These are phyloP conservation scores for Penicillium riverlandense DNA, from an alignment of 495 filamentous ascomycete species.

Conservation along the genomic window DNA sequence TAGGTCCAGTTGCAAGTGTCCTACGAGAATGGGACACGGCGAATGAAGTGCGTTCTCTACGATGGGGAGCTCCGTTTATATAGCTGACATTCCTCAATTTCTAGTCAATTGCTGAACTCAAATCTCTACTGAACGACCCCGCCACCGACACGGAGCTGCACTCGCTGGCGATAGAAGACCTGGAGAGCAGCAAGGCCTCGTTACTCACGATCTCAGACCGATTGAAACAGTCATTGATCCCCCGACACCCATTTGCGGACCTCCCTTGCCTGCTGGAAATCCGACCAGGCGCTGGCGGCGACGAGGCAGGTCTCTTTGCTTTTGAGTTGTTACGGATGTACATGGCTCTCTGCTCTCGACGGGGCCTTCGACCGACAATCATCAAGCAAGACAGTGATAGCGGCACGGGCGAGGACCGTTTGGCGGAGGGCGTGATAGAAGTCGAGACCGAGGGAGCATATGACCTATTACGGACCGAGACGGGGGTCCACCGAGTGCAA, in stretches of 20 bases:
- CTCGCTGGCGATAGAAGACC: slow-evolving; percentile 69
- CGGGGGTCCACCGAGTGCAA: slow-evolving; percentile 92
- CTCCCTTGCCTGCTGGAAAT: slow-evolving; percentile 90
- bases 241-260: slow-evolving; percentile 86
- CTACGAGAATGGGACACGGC: slow-evolving; percentile 56
- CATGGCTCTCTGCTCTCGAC: slow-evolving; percentile 60
- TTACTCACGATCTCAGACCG: slow-evolving; percentile 52
- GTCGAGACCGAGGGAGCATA: slow-evolving; percentile 73
- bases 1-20: slow-evolving; percentile 58
- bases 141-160: slow-evolving; percentile 56
- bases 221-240: slow-evolving; percentile 70
- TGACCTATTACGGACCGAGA: slow-evolving; percentile 71
- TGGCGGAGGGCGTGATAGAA: slow-evolving; percentile 83
- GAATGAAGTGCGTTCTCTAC: slow-evolving; percentile 29
- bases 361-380: slow-evolving; percentile 50
- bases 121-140: slow-evolving; percentile 50
- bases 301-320: slow-evolving; percentile 85
- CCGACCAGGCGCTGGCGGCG: slow-evolving; percentile 86
- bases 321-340: slow-evolving; percentile 89
- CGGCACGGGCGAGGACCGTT: slow-evolving; percentile 48
- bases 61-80: neutral
- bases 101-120: slow-evolving; percentile 52
- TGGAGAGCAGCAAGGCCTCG: slow-evolving; percentile 52
- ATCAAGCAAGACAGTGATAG: slow-evolving; percentile 52
- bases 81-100: neutral